Evolutionary conservation across 805 yeast genomes (phyloP), one percentile per base, ranked within the genome.

Genomic region (Wickerhamiella azymoides): DNA sequence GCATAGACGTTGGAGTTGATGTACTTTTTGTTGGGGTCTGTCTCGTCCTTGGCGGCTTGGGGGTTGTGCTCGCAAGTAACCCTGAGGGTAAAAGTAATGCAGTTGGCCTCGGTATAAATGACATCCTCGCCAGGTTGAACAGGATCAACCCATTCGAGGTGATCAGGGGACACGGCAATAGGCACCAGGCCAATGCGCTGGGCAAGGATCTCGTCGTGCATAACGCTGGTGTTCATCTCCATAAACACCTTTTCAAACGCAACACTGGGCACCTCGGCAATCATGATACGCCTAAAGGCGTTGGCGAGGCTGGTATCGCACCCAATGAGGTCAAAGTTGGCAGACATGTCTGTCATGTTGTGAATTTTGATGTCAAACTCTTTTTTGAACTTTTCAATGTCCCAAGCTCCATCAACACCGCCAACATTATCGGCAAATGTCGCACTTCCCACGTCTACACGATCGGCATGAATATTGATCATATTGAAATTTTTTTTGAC

Each of bases 201-300:
- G 4, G 98, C 89, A 53, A 92, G 73, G 16, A 92, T 96, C 67
- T 92, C 98, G 63, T 92, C 98, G 63, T 88, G 96, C 52, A 92
- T 84, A 41, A 92, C 96, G 1, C 96, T 84, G 1, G 98, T 92
- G 65, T 92, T 92, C 71, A 85, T 89, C 68, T 82, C 82, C 49
- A 92, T 74, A 61, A 80, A 86, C 14, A 92, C 85, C 51, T 84
- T 77, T 64, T 92, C 98, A 18, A 95, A 82, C 13, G 98, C 97
- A 40, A 89, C 93, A 1, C 92, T 75, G 17, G 98, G 98, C 36
- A 92, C 94, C 62, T 92, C 98, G 1, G 96, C 76, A 46, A 92
- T 79, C 97, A 92, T 88, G 56, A 92, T 83, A 59, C 98, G 80
- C 61, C 98, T 80, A 66, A 89, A 86, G 0, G 98, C 96, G 67